These are phyloP conservation scores for Mrakia frigida DNA, from an alignment of 768 basidiomycete species.

Conservation along the genomic window DNA sequence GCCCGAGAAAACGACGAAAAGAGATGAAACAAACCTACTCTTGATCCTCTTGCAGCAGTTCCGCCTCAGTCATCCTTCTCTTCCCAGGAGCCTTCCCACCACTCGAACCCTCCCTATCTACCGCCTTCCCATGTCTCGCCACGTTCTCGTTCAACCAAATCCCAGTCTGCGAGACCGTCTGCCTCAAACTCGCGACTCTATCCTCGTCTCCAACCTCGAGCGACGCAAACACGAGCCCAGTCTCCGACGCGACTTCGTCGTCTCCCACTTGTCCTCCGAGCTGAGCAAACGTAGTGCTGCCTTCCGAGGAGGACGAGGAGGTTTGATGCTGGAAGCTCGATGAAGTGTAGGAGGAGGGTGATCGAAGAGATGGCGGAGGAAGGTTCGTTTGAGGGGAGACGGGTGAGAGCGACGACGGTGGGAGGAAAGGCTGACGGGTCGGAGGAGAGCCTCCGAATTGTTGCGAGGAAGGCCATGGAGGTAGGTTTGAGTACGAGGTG, in stretches of 20 bases:
- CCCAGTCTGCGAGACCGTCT: not conserved
- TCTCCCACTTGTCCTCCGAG: not conserved
- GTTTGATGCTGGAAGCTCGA: not conserved
- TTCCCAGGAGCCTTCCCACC: conserved; percentile 1
- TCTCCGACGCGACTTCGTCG: not conserved
- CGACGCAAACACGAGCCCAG: not conserved
- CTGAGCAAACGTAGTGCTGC: not conserved
- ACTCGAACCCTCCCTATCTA: not conserved
- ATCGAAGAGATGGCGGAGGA: not conserved
- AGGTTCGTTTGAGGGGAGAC: not conserved
- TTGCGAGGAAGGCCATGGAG: not conserved
- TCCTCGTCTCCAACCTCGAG: not conserved
- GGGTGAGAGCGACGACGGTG: not conserved
- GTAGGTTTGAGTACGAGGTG: not conserved
- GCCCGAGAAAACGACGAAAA: not conserved
- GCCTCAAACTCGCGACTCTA: not conserved
- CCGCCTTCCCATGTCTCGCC: not conserved
- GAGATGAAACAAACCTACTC: not conserved
- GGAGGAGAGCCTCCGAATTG: not conserved
- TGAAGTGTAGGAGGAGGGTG: not conserved
- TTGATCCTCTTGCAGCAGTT: not conserved
- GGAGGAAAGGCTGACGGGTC: not conserved
- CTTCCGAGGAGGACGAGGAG: not conserved
- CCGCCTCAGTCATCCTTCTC: not conserved
- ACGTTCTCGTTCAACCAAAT: not conserved